These are phyloP conservation scores for Hyphodiscus sp. DNA, from an alignment of 2,329 filamentous ascomycete genomes.

Conservation along the genomic window DNA sequence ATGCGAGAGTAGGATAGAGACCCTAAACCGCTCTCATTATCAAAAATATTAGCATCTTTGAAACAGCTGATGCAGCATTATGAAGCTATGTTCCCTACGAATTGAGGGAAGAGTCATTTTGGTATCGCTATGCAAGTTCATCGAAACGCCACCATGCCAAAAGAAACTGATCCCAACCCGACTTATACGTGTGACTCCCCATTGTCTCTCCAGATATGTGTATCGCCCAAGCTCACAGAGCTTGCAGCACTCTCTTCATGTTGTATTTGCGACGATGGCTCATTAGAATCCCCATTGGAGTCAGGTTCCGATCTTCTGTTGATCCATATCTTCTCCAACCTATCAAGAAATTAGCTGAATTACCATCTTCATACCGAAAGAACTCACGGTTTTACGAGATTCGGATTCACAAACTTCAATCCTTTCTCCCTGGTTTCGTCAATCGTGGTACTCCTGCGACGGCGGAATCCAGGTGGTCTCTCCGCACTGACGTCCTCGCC, in stretches of 20 bases:
- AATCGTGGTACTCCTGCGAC: conserved; percentile 47
- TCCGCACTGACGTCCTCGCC: conserved; percentile 32
- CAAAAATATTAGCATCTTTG: no score
- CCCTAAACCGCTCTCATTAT: no score
- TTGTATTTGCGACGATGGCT: conserved; percentile 3
- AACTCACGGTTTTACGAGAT: conserved; percentile 58
- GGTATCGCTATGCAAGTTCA: background rate
- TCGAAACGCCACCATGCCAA: conserved; percentile 6
- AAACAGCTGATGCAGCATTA: background rate
- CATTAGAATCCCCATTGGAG: conserved; percentile 9
- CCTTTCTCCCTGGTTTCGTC: conserved; percentile 69
- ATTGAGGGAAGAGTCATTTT: conserved; percentile 12
- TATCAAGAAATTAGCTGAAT: conserved; percentile 28
- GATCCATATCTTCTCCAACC: conserved; percentile 66
- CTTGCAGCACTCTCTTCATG: conserved; percentile 36
- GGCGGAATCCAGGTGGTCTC: conserved; percentile 19
- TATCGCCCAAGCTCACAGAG: conserved; percentile 43
- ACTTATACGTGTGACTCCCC: conserved; percentile 29
- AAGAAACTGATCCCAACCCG: background rate
- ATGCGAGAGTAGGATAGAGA: no score
- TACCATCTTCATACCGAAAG: background rate
- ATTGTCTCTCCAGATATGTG: conserved; percentile 42
- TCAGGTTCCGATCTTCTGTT: conserved; percentile 16
- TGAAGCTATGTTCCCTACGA: conserved; percentile 1
- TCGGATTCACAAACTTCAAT: conserved; percentile 69